Evolutionary conservation across 495 filamentous ascomycete species (phyloP), one percentile per base, ranked within the genome.

Genomic region (Penicillium bialowiezense): DNA sequence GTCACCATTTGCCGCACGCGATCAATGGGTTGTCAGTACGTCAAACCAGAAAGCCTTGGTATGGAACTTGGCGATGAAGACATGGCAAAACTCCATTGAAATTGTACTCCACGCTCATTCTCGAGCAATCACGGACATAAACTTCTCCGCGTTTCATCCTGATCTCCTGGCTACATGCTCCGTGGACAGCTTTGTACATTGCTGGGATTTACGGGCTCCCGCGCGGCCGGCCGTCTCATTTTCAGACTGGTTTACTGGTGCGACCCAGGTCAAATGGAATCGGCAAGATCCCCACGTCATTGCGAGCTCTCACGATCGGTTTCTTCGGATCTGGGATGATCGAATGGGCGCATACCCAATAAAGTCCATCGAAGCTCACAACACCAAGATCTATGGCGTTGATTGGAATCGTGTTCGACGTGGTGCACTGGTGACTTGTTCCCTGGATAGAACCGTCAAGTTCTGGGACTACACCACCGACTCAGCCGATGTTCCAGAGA

Each of bases 191-290:
- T 95, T 90, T 64, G 85, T 97, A 5, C 87, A 93, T 64, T 91
- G 87, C 50, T 97, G 92, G 91, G 92, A 97, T 68, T 69, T 97
- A 15, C 80, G 92, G 14, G 76, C 75, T 49, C 85, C 90, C 1
- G 76, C 78, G n/a, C 81, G 84, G 39, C 87, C 89, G 0, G 86
- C 78, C 10, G 79, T 91, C 36, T 86, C 86, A 3, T 93, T 96
- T 56, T 92, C 88, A 45, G 90, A 97, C 69, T 97, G 90, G 87
- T 89, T 91, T 62, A 91, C 90, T 20, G 92, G 91, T 7, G 91
- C 90, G 14, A 96, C 91, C 3, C 92, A 97, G 63, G 92, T 96
- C 44, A 97, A 96, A 67, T 96, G 90, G 79, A 96, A 91, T 60
- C 78, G 92, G 41, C 87, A 91, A 66, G 84, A 96, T 59, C 75